phyloP scores from a whole-genome alignment of 495 filamentous ascomycete species.

The Lasiosphaeris hirsuta region DNA sequence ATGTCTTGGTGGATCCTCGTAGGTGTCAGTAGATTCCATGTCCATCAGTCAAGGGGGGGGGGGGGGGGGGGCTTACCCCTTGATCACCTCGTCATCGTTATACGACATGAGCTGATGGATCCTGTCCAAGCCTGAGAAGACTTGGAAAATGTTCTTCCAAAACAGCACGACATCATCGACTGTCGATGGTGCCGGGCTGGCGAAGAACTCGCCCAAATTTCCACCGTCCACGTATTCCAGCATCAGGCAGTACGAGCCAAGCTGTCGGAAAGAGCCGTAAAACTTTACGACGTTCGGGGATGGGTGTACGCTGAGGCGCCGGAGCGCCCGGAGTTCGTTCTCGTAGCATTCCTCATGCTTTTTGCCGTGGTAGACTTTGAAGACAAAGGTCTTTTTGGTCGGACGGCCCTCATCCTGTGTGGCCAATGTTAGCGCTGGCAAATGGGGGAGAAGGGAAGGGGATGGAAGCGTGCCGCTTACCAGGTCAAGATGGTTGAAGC shows the following conservation, averaged over 20 bases:
- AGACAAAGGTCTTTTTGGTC: slow-evolving; percentile 30
- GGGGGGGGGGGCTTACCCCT: no score
- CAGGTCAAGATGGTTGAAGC: slow-evolving; percentile 19
- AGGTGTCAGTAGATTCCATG: no score
- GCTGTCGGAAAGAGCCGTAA: slow-evolving; percentile 41
- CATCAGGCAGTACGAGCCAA: slow-evolving; percentile 38
- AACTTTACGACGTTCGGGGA: slow-evolving; percentile 38
- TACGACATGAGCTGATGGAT: slow-evolving; percentile 34
- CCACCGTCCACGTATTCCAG: slow-evolving; percentile 47
- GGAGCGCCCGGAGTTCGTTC: slow-evolving; percentile 36
- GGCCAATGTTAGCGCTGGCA: slow-evolving; percentile 9
- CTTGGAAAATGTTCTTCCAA: slow-evolving; percentile 39
- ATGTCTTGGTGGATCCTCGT: slow-evolving; percentile 43
- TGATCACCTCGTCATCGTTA: neutral
- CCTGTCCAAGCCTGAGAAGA: slow-evolving; percentile 33
- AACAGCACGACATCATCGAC: slow-evolving; percentile 38
- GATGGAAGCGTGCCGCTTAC: neutral
- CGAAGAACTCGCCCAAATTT: slow-evolving; percentile 40
- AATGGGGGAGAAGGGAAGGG: neutral
- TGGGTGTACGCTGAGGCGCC: slow-evolving; percentile 25
- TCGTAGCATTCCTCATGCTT: slow-evolving; percentile 31
- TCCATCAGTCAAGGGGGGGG: no score
- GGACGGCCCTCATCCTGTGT: slow-evolving; percentile 6
- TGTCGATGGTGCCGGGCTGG: slow-evolving; percentile 25
- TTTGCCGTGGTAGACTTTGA: slow-evolving; percentile 39